Evolutionary conservation across 305 asterid species (phyloP).

Genomic region (Euphrasia arctica): DNA sequence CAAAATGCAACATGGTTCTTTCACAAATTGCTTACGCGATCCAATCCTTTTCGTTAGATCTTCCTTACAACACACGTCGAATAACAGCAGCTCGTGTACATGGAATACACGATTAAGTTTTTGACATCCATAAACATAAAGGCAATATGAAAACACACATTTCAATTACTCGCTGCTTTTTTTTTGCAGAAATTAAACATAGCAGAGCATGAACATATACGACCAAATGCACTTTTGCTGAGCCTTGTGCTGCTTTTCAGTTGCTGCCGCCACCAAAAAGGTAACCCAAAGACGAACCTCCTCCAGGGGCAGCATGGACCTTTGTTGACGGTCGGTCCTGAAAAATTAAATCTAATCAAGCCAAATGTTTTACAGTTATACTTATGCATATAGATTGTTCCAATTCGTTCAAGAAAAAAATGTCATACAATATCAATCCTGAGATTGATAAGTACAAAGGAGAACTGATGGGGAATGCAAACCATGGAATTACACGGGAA

Average conservation of each 20-base stretch:
- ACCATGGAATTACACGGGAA: no score
- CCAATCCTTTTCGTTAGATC: background rate
- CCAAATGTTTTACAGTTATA: background rate
- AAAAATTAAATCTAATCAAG: slow-evolving; percentile 20
- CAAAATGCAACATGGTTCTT: background rate
- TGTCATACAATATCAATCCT: background rate
- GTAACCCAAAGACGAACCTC: slow-evolving; percentile 64
- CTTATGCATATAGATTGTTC: background rate
- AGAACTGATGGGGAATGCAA: no score
- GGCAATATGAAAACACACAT: slow-evolving; percentile 20
- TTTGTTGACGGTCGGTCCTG: slow-evolving; percentile 73
- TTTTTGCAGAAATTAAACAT: slow-evolving; percentile 12
- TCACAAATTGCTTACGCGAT: background rate
- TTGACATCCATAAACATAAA: slow-evolving; percentile 20
- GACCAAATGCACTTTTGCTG: background rate
- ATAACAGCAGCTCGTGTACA: slow-evolving; percentile 19
- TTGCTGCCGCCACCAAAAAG: slow-evolving; percentile 59
- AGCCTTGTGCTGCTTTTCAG: slow-evolving; percentile 14
- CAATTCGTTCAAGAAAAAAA: background rate
- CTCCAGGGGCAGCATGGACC: slow-evolving; percentile 76
- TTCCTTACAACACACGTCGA: background rate
- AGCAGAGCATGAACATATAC: slow-evolving; percentile 19
- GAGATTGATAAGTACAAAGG: no score
- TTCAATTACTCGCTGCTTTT: slow-evolving; percentile 1
- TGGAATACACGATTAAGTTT: slow-evolving; percentile 22